Conservation (phyloP, 306 rosid genomes). For the Cyclanthera cordifolia region DNA sequence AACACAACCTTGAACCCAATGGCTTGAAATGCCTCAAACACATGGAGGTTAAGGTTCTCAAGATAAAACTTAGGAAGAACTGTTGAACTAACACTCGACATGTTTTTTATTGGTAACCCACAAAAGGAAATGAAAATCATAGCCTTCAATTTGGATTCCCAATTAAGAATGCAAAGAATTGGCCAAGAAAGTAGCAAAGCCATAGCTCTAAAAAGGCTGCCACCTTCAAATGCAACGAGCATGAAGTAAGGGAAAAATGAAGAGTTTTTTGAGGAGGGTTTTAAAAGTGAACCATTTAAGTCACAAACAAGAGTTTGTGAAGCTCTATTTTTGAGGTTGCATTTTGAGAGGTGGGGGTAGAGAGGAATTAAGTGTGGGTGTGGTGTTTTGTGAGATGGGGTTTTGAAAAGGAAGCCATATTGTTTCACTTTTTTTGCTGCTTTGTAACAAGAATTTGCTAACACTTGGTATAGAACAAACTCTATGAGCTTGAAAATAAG, state of each 20-base stretch:
- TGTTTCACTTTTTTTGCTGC: slow-evolving; percentile 61
- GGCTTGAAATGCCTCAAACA: slow-evolving; percentile 44
- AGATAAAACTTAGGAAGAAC: slow-evolving; percentile 78
- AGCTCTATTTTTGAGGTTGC: slow-evolving; percentile 32
- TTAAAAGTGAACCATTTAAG: slow-evolving; percentile 38
- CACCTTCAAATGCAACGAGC: slow-evolving; percentile 85
- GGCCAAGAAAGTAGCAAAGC: slow-evolving; percentile 59
- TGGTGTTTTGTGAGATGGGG: slow-evolving; percentile 20
- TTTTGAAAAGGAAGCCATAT: slow-evolving; percentile 26
- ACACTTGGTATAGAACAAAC: slow-evolving; percentile 45
- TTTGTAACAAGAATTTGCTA: slow-evolving; percentile 50
- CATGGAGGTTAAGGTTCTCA: slow-evolving; percentile 52
- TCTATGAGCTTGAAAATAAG: slow-evolving; percentile 39
- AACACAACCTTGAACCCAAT: slow-evolving; percentile 40
- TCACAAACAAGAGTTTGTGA: slow-evolving; percentile 48
- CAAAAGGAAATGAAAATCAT: slow-evolving; percentile 62
- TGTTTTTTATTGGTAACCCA: slow-evolving; percentile 38
- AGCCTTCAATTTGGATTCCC: slow-evolving; percentile 34
- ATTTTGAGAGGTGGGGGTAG: slow-evolving; percentile 41
- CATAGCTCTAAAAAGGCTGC: slow-evolving; percentile 59
- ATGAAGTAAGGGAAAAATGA: slow-evolving; percentile 81
- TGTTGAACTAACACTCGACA: slow-evolving; percentile 47
- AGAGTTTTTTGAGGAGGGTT: slow-evolving; percentile 14
- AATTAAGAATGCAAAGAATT: slow-evolving; percentile 36
- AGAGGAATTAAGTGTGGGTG: slow-evolving; percentile 24